Conservation (phyloP, 306 rosid species). For the Potentilla sterilis region DNA sequence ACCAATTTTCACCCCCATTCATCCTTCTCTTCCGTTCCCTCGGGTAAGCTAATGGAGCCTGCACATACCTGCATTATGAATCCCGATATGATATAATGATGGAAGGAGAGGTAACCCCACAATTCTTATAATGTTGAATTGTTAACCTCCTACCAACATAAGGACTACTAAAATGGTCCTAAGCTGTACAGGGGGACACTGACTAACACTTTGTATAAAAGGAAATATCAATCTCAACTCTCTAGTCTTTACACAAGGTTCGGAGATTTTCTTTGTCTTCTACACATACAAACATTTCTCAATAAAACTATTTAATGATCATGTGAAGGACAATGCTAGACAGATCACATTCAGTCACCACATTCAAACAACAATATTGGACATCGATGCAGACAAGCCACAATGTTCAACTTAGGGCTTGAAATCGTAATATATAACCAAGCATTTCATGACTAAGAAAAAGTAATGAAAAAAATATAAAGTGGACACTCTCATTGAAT, state of each 20-base stretch:
- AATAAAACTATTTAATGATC: neutral
- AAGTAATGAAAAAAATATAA: neutral
- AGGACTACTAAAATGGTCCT: neutral
- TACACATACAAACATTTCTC: neutral
- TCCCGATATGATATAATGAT: neutral
- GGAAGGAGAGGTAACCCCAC: neutral
- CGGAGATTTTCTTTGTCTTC: neutral
- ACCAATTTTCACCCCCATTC: constrained; percentile 90
- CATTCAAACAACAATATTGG: neutral
- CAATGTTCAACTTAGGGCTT: neutral
- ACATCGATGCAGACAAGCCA: neutral
- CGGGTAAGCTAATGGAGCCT: constrained; percentile 90
- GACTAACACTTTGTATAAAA: neutral
- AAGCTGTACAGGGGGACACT: neutral
- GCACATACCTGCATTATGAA: constrained; percentile 61
- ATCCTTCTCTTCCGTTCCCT: constrained; percentile 81
- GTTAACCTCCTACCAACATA: neutral
- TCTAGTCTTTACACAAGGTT: neutral
- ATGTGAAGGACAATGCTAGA: neutral
- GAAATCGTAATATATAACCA: neutral
- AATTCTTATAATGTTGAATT: neutral
- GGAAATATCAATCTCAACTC: neutral
- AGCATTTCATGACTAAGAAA: neutral
- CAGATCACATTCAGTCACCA: neutral
- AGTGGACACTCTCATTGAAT: neutral